Conservation (phyloP, 75 land plant species). For the Azolla pinnata region DNA sequence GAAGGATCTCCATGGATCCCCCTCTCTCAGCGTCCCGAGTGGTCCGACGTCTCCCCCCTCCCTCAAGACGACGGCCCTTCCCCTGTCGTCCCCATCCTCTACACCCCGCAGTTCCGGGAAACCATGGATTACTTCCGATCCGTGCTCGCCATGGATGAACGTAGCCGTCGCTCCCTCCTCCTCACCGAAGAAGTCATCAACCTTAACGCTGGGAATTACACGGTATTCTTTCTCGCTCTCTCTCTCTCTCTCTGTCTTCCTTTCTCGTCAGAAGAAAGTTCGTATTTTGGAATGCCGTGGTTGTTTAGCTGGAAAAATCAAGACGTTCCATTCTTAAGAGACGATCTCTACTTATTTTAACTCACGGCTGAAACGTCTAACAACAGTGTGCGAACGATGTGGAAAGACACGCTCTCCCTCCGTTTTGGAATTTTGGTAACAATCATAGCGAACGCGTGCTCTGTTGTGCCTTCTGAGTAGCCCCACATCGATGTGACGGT, state of each 20-base stretch:
- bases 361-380: too few species aligned
- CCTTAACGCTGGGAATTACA: slow-evolving; percentile 84
- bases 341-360: too few species aligned
- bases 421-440: too few species aligned
- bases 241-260: neutral
- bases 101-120: slow-evolving; percentile 65
- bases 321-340: too few species aligned
- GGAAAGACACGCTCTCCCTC: too few species aligned
- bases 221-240: slow-evolving; percentile 26
- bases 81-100: slow-evolving; percentile 82
- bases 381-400: too few species aligned
- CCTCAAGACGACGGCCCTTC: slow-evolving; percentile 93
- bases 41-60: slow-evolving; percentile 74
- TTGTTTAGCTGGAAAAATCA: too few species aligned
- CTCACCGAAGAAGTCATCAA: slow-evolving; percentile 68
- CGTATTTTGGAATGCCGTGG: too few species aligned
- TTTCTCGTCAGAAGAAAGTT: neutral
- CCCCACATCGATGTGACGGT: too few species aligned
- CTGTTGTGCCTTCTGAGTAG: too few species aligned
- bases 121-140: slow-evolving; percentile 94
- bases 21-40: slow-evolving; percentile 48
- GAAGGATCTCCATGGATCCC: slow-evolving; percentile 32
- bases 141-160: slow-evolving; percentile 57
- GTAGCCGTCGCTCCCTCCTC: slow-evolving; percentile 51
- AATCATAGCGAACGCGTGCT: too few species aligned